Conservation (phyloP, 163 green algal species). For the Scenedesmus sp. region DNA sequence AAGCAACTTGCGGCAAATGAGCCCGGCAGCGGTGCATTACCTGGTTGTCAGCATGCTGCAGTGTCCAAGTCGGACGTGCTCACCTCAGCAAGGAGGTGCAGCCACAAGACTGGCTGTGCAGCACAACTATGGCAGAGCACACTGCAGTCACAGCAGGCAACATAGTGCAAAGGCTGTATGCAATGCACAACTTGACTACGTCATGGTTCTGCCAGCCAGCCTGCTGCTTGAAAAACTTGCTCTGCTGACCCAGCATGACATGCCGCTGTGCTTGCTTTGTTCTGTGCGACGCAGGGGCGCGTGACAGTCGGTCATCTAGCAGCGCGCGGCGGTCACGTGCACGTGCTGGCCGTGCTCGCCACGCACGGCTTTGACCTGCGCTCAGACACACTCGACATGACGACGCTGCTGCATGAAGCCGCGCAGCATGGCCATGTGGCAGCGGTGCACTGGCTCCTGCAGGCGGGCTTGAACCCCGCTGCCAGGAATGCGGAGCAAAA, state of each 20-base stretch:
- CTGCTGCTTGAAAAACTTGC: too few species aligned
- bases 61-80: too few species aligned
- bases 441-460: conserved; percentile 22
- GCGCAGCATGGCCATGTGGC: conserved; percentile 18
- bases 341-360: conserved; percentile 30
- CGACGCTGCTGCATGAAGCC: conserved; percentile 44
- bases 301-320: conserved; percentile 34
- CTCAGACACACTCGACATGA: conserved; percentile 23
- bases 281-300: conserved; percentile 3
- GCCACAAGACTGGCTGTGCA: too few species aligned
- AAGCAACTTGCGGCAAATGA: not conserved
- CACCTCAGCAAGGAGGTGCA: too few species aligned
- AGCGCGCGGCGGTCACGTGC: conserved; percentile 16
- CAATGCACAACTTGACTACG: too few species aligned
- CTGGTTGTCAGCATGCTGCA: too few species aligned
- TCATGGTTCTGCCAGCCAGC: too few species aligned
- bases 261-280: not conserved
- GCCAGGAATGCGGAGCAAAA: not conserved
- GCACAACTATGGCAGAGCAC: too few species aligned
- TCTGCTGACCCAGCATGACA: too few species aligned
- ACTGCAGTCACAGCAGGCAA: too few species aligned
- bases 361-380: conserved; percentile 18
- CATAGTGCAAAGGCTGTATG: too few species aligned
- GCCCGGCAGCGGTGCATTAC: too few species aligned
- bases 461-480: conserved; percentile 1